These are phyloP conservation scores for Orbilia ellipsospora DNA, from an alignment of 2,329 filamentous ascomycete species.

Conservation along the genomic window DNA sequence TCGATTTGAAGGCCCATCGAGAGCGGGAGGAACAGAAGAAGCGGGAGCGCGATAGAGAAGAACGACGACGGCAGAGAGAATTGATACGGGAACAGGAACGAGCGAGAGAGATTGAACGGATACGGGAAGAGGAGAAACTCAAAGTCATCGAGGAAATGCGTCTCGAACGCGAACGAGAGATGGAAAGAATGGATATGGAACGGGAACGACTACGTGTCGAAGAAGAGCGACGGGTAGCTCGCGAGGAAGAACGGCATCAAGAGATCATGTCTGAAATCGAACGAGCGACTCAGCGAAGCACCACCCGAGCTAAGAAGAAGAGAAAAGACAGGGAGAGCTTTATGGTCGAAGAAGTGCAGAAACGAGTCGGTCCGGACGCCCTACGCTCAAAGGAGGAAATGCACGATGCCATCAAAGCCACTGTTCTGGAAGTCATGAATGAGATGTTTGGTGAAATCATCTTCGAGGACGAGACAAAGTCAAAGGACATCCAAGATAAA, in stretches of 20 bases:
- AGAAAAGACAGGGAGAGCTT: slow-evolving; percentile 41
- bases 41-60: slow-evolving; percentile 47
- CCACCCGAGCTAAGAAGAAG: slow-evolving; percentile 49
- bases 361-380: slow-evolving; percentile 46
- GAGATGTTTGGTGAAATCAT: slow-evolving; percentile 55
- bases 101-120: slow-evolving; percentile 50
- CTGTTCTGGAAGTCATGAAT: slow-evolving; percentile 51
- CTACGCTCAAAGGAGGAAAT: slow-evolving; percentile 51
- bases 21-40: slow-evolving; percentile 50
- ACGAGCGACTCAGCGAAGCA: slow-evolving; percentile 45
- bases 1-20: slow-evolving; percentile 37
- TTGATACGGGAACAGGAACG: slow-evolving; percentile 41
- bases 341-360: slow-evolving; percentile 46
- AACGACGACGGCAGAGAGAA: slow-evolving; percentile 39
- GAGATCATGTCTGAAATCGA: slow-evolving; percentile 55
- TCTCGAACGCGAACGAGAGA: slow-evolving; percentile 41
- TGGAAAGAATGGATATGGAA: slow-evolving; percentile 38
- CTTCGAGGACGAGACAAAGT: slow-evolving; percentile 40
- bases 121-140: slow-evolving; percentile 53
- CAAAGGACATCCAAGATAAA: slow-evolving; percentile 26
- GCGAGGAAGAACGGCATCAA: slow-evolving; percentile 47
- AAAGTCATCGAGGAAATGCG: slow-evolving; percentile 55
- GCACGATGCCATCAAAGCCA: slow-evolving; percentile 40
- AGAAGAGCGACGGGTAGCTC: slow-evolving; percentile 36
- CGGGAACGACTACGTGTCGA: slow-evolving; percentile 43